Evolutionary conservation across 2,329 filamentous ascomycete species (phyloP).

Genomic region (Ceratocystis destructans): DNA sequence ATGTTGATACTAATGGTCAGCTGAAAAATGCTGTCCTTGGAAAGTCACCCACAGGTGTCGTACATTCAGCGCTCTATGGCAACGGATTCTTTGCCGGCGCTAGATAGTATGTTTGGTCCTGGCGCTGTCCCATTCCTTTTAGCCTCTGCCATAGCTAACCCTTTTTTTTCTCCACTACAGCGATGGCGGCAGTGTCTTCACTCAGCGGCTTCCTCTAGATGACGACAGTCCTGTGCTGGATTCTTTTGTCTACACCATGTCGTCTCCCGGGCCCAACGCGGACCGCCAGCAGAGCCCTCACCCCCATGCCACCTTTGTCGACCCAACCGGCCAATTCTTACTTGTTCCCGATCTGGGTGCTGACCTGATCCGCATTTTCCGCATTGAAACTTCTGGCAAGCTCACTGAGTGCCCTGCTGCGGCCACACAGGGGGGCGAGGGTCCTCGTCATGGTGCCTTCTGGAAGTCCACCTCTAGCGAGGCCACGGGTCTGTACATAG

Average conservation of each 20-base stretch:
- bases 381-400: constrained; percentile 34
- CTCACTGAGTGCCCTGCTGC: constrained; percentile 34
- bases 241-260: constrained; percentile 31
- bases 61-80: constrained; percentile 32
- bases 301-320: constrained; percentile 38
- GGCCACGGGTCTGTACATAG: constrained; percentile 26
- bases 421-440: constrained; percentile 33
- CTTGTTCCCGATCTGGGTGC: constrained; percentile 41
- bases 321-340: constrained; percentile 36
- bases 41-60: constrained; percentile 27
- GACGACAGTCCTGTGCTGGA: constrained; percentile 25
- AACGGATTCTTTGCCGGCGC: constrained; percentile 31
- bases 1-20: constrained; percentile 25
- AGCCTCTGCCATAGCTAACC: background rate
- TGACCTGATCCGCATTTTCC: constrained; percentile 41
- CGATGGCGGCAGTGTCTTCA: constrained; percentile 31
- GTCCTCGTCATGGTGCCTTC: constrained; percentile 40
- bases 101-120: constrained; percentile 30
- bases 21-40: constrained; percentile 23
- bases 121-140: background rate
- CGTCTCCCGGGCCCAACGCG: constrained; percentile 31
- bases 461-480: constrained; percentile 25
- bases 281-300: constrained; percentile 42
- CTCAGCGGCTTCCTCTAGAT: constrained; percentile 31
- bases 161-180: constrained; percentile 22